Percentiles rank a stretch among this genome's conserved stretches.
These are phyloP conservation scores for Termitomyces sp. DNA, from an alignment of 1,284 basidiomycete species.

Conservation along the genomic window DNA sequence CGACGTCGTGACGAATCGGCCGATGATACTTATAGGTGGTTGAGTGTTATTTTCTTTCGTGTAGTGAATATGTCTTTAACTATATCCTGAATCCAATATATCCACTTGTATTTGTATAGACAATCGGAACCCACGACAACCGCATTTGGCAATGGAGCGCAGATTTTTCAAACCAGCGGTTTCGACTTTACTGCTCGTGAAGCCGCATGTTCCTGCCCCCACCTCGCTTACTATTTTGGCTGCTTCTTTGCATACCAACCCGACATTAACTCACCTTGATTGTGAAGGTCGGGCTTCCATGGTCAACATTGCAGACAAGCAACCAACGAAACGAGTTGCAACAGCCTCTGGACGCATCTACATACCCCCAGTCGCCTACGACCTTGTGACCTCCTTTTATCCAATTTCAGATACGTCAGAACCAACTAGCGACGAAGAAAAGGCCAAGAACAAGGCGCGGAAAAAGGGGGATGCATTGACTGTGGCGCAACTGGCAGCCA, in stretches of 20 bases:
- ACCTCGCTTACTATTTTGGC: constrained; percentile 7
- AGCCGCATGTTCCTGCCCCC: not conserved
- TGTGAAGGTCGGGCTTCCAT: constrained; percentile 65
- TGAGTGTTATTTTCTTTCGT: constrained; percentile 43
- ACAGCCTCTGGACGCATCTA: constrained; percentile 77
- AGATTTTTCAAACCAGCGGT: not conserved
- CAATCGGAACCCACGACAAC: not conserved
- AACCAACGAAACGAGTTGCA: constrained; percentile 61
- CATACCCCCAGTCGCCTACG: constrained; percentile 61
- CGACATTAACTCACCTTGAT: constrained; percentile 67
- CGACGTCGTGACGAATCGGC: constrained; percentile 70
- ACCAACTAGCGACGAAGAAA: constrained; percentile 20
- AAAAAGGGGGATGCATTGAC: constrained; percentile 75
- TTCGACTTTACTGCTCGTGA: not conserved
- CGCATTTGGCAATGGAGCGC: not conserved
- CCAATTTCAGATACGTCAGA: constrained; percentile 18
- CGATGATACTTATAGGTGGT: constrained; percentile 91
- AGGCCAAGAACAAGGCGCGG: constrained; percentile 43
- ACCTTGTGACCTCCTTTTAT: constrained; percentile 47
- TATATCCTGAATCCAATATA: constrained; percentile 14
- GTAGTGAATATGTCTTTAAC: constrained; percentile 19
- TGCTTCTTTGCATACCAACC: constrained; percentile 9
- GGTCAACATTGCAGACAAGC: constrained; percentile 75
- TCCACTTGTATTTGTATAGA: constrained; percentile 12
- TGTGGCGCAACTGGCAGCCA: constrained; percentile 78